A percentile compares a stretch with the other conserved stretches of the same genome.
Conservation (phyloP, 2,329 filamentous ascomycete species). For the Fusarium hainanense region DNA sequence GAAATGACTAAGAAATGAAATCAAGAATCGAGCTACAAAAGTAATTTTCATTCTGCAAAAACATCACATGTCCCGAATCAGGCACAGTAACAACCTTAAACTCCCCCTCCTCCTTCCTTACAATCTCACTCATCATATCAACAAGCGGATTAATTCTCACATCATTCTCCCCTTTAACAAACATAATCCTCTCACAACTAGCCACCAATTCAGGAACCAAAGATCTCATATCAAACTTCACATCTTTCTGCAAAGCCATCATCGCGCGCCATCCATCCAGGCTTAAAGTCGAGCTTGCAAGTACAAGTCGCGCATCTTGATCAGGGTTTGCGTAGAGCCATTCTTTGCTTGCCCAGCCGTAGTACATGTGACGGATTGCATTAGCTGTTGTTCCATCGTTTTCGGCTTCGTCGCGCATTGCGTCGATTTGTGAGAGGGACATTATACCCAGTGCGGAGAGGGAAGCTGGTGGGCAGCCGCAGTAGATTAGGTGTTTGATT, state of each 20-base stretch:
- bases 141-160: not conserved
- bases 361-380: slow-evolving; percentile 7
- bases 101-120: not conserved
- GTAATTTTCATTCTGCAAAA: slow-evolving; percentile 8
- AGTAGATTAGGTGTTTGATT: slow-evolving; percentile 1
- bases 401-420: not conserved
- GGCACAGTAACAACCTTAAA: not conserved
- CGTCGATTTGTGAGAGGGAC: not conserved
- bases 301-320: not conserved
- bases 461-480: not conserved
- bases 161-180: not conserved
- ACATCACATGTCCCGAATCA: not conserved
- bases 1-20: not conserved
- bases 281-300: slow-evolving; percentile 2
- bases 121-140: not conserved
- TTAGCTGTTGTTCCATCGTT: not conserved
- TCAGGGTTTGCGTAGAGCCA: not conserved
- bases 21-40: not conserved
- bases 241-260: slow-evolving; percentile 6
- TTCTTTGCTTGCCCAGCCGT: slow-evolving; percentile 14
- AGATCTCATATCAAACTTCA: slow-evolving; percentile 2
- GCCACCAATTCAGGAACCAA: not conserved
- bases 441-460: not conserved
- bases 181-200: not conserved
- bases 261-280: not conserved